phyloP scores from a whole-genome alignment of 805 yeast species.

The Aciculoconidium aculeatum region DNA sequence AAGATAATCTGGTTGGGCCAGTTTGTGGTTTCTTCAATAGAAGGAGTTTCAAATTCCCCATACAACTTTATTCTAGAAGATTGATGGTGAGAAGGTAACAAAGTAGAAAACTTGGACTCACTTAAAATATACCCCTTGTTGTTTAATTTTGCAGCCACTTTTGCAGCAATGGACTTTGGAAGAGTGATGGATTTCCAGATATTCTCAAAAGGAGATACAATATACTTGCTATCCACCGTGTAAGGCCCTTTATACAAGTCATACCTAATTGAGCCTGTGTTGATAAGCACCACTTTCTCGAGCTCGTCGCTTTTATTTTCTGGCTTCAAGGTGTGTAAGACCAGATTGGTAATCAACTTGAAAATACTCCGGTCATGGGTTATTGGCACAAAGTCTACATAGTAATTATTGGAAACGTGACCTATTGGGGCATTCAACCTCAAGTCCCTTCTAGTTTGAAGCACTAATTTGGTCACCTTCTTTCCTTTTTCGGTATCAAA shows the following conservation, averaged over 20 bases:
- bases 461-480: constrained; percentile 40
- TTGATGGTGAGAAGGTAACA: constrained; percentile 8
- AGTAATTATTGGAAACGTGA: constrained; percentile 59
- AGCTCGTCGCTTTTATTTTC: constrained; percentile 13
- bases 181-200: constrained; percentile 66
- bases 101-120: constrained; percentile 12
- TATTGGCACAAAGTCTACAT: constrained; percentile 61
- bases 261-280: constrained; percentile 85
- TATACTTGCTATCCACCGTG: constrained; percentile 72
- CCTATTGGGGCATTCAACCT: constrained; percentile 56
- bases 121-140: constrained; percentile 40
- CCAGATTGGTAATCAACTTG: constrained; percentile 48
- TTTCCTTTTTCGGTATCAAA: constrained; percentile 57
- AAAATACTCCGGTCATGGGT: constrained; percentile 45
- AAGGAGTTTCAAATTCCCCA: background rate
- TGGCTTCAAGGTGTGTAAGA: constrained; percentile 45
- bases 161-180: constrained; percentile 51
- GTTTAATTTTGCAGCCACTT: constrained; percentile 54
- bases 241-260: constrained; percentile 82
- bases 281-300: constrained; percentile 53
- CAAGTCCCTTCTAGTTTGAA: constrained; percentile 39
- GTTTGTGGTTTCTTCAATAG: background rate
- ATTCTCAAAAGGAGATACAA: constrained; percentile 80
- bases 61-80: constrained; percentile 11
- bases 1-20: background rate